These are phyloP conservation scores for Boletus rufocinnamomeus DNA, from an alignment of 768 basidiomycete species.

Conservation along the genomic window DNA sequence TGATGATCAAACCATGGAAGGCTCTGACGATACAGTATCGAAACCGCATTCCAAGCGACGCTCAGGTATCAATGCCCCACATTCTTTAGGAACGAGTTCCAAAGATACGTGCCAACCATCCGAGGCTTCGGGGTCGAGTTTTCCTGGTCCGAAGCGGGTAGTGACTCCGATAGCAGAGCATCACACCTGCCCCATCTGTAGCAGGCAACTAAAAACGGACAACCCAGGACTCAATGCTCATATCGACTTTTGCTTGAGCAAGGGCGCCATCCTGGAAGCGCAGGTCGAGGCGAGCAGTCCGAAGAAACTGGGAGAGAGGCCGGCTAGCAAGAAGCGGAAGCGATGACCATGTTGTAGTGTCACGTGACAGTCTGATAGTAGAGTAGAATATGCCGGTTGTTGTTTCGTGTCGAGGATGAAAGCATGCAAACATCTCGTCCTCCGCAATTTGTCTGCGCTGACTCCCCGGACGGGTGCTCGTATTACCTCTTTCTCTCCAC, in stretches of 20 bases:
- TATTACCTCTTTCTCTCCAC: background rate
- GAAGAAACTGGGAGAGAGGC: constrained; percentile 7
- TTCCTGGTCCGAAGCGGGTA: constrained; percentile 18
- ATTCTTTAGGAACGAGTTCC: background rate
- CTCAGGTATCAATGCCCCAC: background rate
- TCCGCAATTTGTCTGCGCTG: constrained; percentile 7
- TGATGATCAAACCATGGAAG: constrained; percentile 13
- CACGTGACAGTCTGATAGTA: constrained; percentile 20
- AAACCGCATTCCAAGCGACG: constrained; percentile 18
- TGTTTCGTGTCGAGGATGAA: constrained; percentile 12
- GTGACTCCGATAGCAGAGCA: background rate
- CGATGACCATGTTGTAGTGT: constrained; percentile 11
- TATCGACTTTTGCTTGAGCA: constrained; percentile 86
- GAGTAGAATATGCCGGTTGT: background rate
- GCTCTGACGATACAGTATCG: constrained; percentile 1
- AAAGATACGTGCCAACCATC: background rate
- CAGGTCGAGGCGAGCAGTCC: constrained; percentile 40
- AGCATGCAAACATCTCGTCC: constrained; percentile 31
- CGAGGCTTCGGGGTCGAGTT: constrained; percentile 21
- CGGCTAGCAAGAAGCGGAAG: constrained; percentile 21
- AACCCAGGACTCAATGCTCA: constrained; percentile 85
- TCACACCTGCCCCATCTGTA: constrained; percentile 75
- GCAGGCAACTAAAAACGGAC: constrained; percentile 59
- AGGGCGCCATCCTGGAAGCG: constrained; percentile 72
- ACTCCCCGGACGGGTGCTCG: constrained; percentile 4